phyloP scores from a whole-genome alignment of 441 rosid species.

The Mallotus repandus region DNA sequence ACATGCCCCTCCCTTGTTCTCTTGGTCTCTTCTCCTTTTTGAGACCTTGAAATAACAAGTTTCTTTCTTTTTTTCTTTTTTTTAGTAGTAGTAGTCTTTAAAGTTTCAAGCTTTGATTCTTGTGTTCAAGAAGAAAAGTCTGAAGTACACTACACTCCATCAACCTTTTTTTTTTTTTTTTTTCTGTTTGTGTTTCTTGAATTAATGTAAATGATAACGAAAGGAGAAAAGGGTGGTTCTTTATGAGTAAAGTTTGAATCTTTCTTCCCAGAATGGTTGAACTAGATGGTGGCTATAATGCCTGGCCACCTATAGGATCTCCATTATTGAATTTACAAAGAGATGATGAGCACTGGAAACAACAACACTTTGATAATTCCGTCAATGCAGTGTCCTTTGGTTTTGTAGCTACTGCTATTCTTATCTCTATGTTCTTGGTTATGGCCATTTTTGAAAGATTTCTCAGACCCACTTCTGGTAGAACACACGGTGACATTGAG shows the following conservation, averaged over 20 bases:
- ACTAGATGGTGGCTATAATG: conserved; percentile 22
- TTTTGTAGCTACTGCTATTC: conserved; percentile 94
- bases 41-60: conserved; percentile 7
- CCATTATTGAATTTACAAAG: conserved; percentile 40
- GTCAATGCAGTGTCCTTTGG: conserved; percentile 95
- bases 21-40: conserved; percentile 11
- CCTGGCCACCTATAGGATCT: conserved; percentile 76
- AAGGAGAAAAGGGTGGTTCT: conserved; percentile 20
- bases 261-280: conserved; percentile 31
- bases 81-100: neutral
- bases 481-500: conserved; percentile 46
- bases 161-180: neutral
- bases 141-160: conserved; percentile 8
- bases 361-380: conserved; percentile 57
- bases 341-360: conserved; percentile 59
- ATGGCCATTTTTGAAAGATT: conserved; percentile 94
- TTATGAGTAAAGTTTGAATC: neutral
- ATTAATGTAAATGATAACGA: conserved; percentile 16
- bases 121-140: conserved; percentile 26
- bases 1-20: conserved; percentile 20
- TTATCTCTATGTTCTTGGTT: conserved; percentile 92
- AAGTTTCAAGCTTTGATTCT: conserved; percentile 19
- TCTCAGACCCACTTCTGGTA: conserved; percentile 57
- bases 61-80: neutral
- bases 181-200: conserved; percentile 11